Conservation (phyloP, 371 early-diverging fungal species). For the Mortierella sp. region DNA sequence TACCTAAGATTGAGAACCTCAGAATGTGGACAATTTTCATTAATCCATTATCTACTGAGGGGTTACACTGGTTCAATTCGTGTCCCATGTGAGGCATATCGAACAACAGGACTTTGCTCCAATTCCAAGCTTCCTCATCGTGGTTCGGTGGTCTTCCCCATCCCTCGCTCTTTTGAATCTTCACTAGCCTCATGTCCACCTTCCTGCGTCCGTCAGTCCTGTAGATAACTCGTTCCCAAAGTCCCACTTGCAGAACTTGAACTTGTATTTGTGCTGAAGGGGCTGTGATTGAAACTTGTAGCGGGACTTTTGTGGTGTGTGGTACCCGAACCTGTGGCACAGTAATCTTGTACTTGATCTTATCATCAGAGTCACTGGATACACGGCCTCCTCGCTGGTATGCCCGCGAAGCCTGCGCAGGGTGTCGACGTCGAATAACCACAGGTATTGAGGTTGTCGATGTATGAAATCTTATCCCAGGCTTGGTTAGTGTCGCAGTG, state of each 20-base stretch:
- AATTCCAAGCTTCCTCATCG: constrained; percentile 36
- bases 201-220: constrained; percentile 44
- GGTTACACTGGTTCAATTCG: constrained; percentile 49
- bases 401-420: constrained; percentile 24
- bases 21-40: constrained; percentile 50
- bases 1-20: constrained; percentile 48
- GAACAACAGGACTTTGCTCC: constrained; percentile 54
- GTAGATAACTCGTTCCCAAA: constrained; percentile 52
- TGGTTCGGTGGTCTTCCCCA: constrained; percentile 27
- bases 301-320: constrained; percentile 40
- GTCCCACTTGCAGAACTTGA: constrained; percentile 44
- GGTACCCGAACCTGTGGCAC: constrained; percentile 49
- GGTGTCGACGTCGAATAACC: constrained; percentile 37
- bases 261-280: constrained; percentile 22
- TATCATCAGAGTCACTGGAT: constrained; percentile 28
- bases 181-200: constrained; percentile 50
- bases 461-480: constrained; percentile 44
- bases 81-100: constrained; percentile 52
- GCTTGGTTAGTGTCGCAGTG: constrained; percentile 47
- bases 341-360: constrained; percentile 43
- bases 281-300: constrained; percentile 45
- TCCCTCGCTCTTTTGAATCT: constrained; percentile 56
- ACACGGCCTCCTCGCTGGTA: constrained; percentile 42
- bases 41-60: constrained; percentile 47
- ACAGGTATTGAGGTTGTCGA: constrained; percentile 40